Evolutionary conservation across 495 filamentous ascomycete genomes (phyloP).

Genomic region (Talaromyces wortmannii): DNA sequence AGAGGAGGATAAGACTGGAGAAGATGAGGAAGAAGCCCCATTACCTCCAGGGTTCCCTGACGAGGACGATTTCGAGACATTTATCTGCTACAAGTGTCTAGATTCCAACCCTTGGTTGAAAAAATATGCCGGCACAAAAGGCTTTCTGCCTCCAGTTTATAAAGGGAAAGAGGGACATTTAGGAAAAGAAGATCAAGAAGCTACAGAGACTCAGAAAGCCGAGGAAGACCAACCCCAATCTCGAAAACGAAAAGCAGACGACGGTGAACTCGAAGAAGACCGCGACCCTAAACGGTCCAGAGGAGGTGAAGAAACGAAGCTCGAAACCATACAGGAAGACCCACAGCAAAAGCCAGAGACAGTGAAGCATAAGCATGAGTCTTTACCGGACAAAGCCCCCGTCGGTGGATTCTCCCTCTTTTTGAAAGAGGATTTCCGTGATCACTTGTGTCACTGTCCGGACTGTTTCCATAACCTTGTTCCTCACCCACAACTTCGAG

Average conservation of each 20-base stretch:
- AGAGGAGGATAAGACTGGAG: conserved; percentile 29
- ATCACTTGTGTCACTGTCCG: conserved; percentile 69
- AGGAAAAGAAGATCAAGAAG: conserved; percentile 3
- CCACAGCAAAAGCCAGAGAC: conserved; percentile 7
- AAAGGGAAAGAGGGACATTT: conserved; percentile 25
- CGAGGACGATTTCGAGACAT: conserved; percentile 80
- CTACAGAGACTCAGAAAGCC: neutral
- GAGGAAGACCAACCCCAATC: conserved; percentile 9
- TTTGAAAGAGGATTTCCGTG: conserved; percentile 66
- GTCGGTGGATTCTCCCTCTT: conserved; percentile 67
- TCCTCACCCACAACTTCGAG: conserved; percentile 69
- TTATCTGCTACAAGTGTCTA: conserved; percentile 92
- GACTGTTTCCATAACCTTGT: conserved; percentile 68
- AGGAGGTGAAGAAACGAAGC: conserved; percentile 24
- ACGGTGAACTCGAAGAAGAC: conserved; percentile 33
- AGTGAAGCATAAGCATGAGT: conserved; percentile 32
- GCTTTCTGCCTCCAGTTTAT: conserved; percentile 71
- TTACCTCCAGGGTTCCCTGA: conserved; percentile 78
- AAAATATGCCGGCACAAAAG: conserved; percentile 72
- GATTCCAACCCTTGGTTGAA: conserved; percentile 90
- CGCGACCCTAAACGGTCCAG: conserved; percentile 55
- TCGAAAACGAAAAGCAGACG: conserved; percentile 76
- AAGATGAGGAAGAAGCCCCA: conserved; percentile 44
- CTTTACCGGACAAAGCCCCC: conserved; percentile 42
- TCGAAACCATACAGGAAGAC: conserved; percentile 15